These are phyloP conservation scores for Botrytis fragariae DNA, from an alignment of 2,329 filamentous ascomycete species.

Conservation along the genomic window DNA sequence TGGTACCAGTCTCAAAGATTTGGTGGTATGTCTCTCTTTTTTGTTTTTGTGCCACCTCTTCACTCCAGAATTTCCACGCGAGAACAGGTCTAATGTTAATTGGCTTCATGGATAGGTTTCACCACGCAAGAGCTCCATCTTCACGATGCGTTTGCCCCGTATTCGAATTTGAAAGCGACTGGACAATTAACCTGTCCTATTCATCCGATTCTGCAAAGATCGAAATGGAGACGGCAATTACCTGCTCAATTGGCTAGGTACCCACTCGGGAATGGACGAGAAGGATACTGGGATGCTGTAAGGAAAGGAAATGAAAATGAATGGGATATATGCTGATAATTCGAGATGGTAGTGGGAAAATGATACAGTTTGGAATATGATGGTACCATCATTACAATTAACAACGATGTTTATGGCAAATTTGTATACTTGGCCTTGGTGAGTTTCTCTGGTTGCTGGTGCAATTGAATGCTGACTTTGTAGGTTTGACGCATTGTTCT, in stretches of 20 bases:
- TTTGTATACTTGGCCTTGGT: slow-evolving; percentile 15
- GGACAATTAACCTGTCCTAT: slow-evolving; percentile 1
- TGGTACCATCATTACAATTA: not conserved
- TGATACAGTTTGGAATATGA: slow-evolving; percentile 15
- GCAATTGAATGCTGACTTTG: not conserved
- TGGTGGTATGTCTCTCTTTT: not conserved
- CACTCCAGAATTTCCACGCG: accelerated
- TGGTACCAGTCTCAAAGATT: slow-evolving; percentile 13
- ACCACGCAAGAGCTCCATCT: slow-evolving; percentile 6
- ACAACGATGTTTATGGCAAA: slow-evolving; percentile 11
- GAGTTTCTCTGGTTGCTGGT: accelerated
- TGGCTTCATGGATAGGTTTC: not conserved
- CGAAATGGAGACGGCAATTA: slow-evolving; percentile 4
- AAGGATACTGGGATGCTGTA: slow-evolving; percentile 18
- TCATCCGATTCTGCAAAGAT: slow-evolving; percentile 11
- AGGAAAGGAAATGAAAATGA: accelerated
- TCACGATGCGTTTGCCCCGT: slow-evolving; percentile 5
- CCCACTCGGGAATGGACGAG: slow-evolving; percentile 7
- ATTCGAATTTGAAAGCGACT: not conserved
- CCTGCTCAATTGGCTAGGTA: slow-evolving; percentile 7
- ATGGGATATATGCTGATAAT: not conserved
- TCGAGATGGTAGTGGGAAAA: not conserved
- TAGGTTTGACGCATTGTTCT: slow-evolving; percentile 18
- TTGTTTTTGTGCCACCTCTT: not conserved
- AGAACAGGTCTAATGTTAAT: not conserved